A percentile compares a stretch with the other conserved stretches of the same genome.
Conservation (phyloP, 441 rosid species). For the Macaranga tanarius region DNA sequence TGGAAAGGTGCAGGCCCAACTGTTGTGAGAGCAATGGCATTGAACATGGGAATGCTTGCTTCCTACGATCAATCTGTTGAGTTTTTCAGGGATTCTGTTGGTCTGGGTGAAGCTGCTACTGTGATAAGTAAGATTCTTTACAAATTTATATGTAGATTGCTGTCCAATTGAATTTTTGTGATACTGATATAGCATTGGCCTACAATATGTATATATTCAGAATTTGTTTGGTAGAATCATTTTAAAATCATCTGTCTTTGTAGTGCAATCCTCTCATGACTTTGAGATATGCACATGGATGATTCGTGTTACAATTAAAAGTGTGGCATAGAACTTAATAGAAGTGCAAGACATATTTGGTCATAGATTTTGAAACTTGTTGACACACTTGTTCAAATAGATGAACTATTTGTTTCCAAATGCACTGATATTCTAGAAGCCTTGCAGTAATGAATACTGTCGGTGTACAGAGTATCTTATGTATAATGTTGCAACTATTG, state of each 20-base stretch:
- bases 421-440: background rate
- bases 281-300: background rate
- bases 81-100: slow-evolving; percentile 71
- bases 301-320: background rate
- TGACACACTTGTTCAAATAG: background rate
- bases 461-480: background rate
- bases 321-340: background rate
- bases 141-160: background rate
- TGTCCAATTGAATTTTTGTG: background rate
- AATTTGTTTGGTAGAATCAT: background rate
- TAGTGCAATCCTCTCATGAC: background rate
- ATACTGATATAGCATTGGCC: background rate
- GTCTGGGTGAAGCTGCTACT: slow-evolving; percentile 72
- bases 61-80: slow-evolving; percentile 96
- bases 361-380: background rate
- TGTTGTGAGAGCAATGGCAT: slow-evolving; percentile 94
- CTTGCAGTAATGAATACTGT: background rate
- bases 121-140: slow-evolving; percentile 57
- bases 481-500: background rate
- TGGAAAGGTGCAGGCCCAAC: slow-evolving; percentile 99
- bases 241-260: slow-evolving; percentile 1
- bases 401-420: background rate
- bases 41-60: slow-evolving; percentile 99
- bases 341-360: background rate
- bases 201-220: too few relatives aligned